Percentiles rank a stretch among this genome's conserved stretches.
These are phyloP conservation scores for Magnusiomyces clavatus DNA, from an alignment of 1,139 yeast genomes.

Conservation along the genomic window DNA sequence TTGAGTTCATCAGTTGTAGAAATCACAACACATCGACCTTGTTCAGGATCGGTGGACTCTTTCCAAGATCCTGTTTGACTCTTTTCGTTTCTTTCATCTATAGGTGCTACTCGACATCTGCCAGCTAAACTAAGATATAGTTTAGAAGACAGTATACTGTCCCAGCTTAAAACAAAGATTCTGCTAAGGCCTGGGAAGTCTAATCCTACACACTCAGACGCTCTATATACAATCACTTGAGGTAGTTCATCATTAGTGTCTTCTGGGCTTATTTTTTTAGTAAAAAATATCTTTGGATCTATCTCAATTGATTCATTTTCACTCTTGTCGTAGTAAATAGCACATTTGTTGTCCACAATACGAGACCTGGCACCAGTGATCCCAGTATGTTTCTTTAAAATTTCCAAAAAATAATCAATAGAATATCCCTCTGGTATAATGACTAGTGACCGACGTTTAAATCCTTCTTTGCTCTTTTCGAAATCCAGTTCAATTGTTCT, in stretches of 20 bases:
- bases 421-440: constrained; percentile 13
- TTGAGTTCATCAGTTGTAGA: constrained; percentile 10
- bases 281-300: constrained; percentile 7
- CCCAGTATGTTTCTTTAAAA: constrained; percentile 3
- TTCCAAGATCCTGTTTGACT: constrained; percentile 3
- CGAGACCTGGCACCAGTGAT: constrained; percentile 2
- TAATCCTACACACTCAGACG: constrained; percentile 11
- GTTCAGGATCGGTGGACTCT: constrained; percentile 3
- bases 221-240: constrained; percentile 9
- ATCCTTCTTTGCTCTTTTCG: not conserved
- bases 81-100: not conserved
- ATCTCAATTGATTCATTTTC: not conserved
- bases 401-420: constrained; percentile 2
- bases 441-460: constrained; percentile 4
- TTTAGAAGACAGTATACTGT: constrained; percentile 11
- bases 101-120: constrained; percentile 10
- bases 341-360: constrained; percentile 3
- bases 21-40: constrained; percentile 9
- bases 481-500: constrained; percentile 7
- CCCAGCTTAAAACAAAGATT: constrained; percentile 16
- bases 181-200: constrained; percentile 15
- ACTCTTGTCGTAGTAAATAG: constrained; percentile 1
- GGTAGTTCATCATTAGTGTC: not conserved
- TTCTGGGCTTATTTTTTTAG: not conserved
- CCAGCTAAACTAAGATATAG: constrained; percentile 10